A percentile compares a stretch with the other conserved stretches of the same genome.
These are phyloP conservation scores for Conticribra weissflogii DNA, from an alignment of 108 stramenopile species.

Conservation along the genomic window DNA sequence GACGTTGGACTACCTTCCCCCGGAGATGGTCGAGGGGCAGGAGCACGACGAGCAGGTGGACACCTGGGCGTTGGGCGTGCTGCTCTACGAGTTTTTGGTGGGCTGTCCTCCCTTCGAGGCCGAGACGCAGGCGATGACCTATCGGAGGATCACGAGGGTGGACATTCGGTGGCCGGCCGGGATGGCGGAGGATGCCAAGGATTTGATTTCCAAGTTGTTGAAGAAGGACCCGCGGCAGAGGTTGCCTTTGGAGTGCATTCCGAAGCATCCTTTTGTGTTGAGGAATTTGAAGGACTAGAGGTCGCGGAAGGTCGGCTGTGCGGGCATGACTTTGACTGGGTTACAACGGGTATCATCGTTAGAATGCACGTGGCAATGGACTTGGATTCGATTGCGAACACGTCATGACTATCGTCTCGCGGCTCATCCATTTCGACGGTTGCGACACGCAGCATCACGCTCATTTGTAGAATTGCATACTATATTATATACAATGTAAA, in stretches of 20 bases:
- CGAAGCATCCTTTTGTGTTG: slow-evolving; percentile 92
- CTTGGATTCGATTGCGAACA: no score
- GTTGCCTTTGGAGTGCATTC: slow-evolving; percentile 80
- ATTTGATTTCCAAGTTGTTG: slow-evolving; percentile 89
- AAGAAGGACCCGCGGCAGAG: slow-evolving; percentile 91
- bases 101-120: slow-evolving; percentile 97
- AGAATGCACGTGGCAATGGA: no score
- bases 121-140: slow-evolving; percentile 92
- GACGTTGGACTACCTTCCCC: slow-evolving; percentile 97
- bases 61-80: slow-evolving; percentile 93
- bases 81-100: slow-evolving; percentile 95
- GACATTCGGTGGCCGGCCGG: slow-evolving; percentile 89
- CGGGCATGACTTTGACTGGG: no score
- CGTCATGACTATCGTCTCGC: no score
- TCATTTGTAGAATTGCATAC: no score
- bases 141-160: slow-evolving; percentile 92
- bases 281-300: slow-evolving; percentile 47
- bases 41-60: slow-evolving; percentile 92
- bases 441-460: no score
- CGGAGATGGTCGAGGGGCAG: slow-evolving; percentile 97
- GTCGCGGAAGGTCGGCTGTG: no score
- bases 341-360: no score
- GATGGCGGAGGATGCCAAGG: slow-evolving; percentile 92
- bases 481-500: no score
- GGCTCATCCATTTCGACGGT: no score